Evolutionary conservation across 768 basidiomycete genomes (phyloP).

Genomic region (Rhizopogon sp.): DNA sequence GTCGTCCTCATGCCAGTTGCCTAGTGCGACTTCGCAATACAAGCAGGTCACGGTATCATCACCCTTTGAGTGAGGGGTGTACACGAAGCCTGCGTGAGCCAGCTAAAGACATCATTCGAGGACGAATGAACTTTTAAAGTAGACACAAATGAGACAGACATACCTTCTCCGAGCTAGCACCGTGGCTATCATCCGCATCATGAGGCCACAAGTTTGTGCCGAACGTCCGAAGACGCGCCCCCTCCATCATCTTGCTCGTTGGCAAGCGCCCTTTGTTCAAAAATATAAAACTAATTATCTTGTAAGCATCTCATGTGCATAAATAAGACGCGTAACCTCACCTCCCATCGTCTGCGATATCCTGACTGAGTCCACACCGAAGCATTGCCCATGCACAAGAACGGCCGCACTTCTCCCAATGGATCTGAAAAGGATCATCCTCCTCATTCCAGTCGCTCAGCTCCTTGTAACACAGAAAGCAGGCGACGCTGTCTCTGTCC

Average conservation of each 20-base stretch:
- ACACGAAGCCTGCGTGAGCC: conserved; percentile 86
- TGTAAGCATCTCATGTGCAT: not conserved
- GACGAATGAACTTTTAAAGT: conserved; percentile 1
- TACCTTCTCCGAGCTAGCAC: conserved; percentile 71
- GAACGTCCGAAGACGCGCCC: conserved; percentile 68
- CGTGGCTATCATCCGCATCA: conserved; percentile 54
- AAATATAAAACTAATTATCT: conserved; percentile 48
- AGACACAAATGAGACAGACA: not conserved
- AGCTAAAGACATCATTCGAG: conserved; percentile 44
- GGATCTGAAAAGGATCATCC: conserved; percentile 86
- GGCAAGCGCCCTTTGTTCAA: conserved; percentile 60
- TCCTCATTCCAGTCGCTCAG: conserved; percentile 80
- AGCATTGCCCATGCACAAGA: conserved; percentile 81
- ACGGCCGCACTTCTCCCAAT: conserved; percentile 61
- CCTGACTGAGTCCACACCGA: conserved; percentile 61
- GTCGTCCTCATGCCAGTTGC: conserved; percentile 85
- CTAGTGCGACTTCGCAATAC: conserved; percentile 75
- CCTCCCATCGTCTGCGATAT: conserved; percentile 55
- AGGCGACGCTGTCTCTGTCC: conserved; percentile 72
- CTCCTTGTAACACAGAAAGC: conserved; percentile 80
- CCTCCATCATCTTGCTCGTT: conserved; percentile 62
- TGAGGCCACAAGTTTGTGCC: conserved; percentile 75
- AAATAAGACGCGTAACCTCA: conserved; percentile 25
- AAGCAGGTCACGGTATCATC: conserved; percentile 85
- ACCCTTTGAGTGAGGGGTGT: conserved; percentile 57